Percentiles rank a stretch among this genome's conserved stretches.
Evolutionary conservation across 2,329 filamentous ascomycete genomes (phyloP).

Genomic region (Orbilia quercus): DNA sequence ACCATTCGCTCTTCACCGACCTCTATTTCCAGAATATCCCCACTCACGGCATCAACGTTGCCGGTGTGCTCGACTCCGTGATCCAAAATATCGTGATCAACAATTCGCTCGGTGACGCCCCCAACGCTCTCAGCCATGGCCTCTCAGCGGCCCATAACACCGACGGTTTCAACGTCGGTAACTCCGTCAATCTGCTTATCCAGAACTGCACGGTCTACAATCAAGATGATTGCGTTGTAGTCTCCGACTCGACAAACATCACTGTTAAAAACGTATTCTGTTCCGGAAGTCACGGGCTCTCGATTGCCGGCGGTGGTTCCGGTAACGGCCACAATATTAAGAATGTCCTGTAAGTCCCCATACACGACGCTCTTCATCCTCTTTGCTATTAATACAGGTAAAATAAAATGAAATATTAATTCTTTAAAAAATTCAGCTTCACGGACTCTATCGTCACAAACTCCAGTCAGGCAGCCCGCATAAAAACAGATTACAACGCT

Average conservation of each 20-base stretch:
- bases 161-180: slow-evolving; percentile 63
- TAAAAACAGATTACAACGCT: slow-evolving; percentile 64
- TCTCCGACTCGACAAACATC: slow-evolving; percentile 61
- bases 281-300: slow-evolving; percentile 61
- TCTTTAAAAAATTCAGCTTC: too few species aligned
- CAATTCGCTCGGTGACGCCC: slow-evolving; percentile 63
- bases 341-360: slow-evolving; percentile 60
- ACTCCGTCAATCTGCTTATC: slow-evolving; percentile 60
- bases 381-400: too few species aligned
- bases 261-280: slow-evolving; percentile 60
- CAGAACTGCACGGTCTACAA: slow-evolving; percentile 60
- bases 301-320: slow-evolving; percentile 62
- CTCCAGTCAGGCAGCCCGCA: slow-evolving; percentile 62
- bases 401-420: too few species aligned
- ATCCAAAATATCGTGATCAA: slow-evolving; percentile 63
- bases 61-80: slow-evolving; percentile 60
- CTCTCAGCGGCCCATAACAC: slow-evolving; percentile 63
- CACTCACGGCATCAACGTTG: slow-evolving; percentile 63
- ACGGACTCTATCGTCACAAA: slow-evolving; percentile 60
- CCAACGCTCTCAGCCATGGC: slow-evolving; percentile 61
- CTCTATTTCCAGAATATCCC: slow-evolving; percentile 64
- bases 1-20: slow-evolving; percentile 63
- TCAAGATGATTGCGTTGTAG: slow-evolving; percentile 62
- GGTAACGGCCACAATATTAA: slow-evolving; percentile 62
- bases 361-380: background rate